Evolutionary conservation across 768 basidiomycete species (phyloP), one percentile per base, ranked within the genome.

Genomic region (Trametes cingulata): DNA sequence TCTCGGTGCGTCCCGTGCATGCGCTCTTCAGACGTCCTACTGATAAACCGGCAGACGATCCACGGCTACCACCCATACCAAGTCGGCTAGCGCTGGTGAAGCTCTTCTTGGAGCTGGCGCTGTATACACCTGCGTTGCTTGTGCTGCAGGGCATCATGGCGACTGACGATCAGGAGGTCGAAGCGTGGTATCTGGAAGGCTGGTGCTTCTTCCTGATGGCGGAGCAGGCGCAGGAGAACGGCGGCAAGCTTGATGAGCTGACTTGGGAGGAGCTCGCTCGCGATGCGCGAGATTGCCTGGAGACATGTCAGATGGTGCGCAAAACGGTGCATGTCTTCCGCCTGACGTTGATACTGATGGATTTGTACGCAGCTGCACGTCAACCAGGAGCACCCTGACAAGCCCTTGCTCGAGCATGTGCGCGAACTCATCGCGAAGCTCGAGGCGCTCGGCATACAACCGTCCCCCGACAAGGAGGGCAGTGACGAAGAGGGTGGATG

Each of bases 111-210:
- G 94, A 97, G 71, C 78, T 95, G 19, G 74, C 78, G 2, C 75
- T 89, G 4, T 90, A 84, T 69, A 77, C 85, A 0, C 85, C 86
- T 24, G 93, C 93, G 1, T 74, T 95, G 6, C 73, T 87, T 12
- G 85, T 95, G 14, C 74, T 96, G 25, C 85, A 91, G 43, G 90
- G 88, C 13, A 80, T 95, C 10, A 86, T 95, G 74, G 82, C 87
- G 10, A 74, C 86, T 0, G 93, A 95, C 71, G 91, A 94, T 64
- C 82, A 91, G 68, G 88, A 92, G 53, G 87, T 94, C 13, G 93
- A 95, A 66, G 94, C 88, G 1, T 95, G 94, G 87, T 96, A 96
- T 69, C 83, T 96, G 27, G 93, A 95, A 73, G 94, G 93, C 53
- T 97, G 93, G 93, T 89, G 90, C 64, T 93, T 91, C 79, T 93